phyloP scores from a whole-genome alignment of 257 asterid species.

The Oldenlandia corymbosa region DNA sequence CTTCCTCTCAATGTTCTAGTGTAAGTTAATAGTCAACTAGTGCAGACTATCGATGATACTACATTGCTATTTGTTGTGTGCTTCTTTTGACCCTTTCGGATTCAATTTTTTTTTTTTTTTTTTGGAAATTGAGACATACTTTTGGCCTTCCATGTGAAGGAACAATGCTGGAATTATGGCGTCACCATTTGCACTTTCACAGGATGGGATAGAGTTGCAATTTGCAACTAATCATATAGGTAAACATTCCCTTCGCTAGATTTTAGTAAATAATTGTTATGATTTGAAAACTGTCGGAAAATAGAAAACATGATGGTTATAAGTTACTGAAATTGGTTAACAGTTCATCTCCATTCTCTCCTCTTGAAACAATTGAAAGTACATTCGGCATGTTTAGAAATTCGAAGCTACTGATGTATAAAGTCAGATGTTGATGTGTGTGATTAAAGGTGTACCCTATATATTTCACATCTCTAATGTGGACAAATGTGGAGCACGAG shows the following conservation, averaged over 20 bases:
- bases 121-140: conserved; percentile 11
- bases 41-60: no score
- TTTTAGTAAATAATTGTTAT: background rate
- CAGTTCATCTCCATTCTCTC: background rate
- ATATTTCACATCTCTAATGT: background rate
- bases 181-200: conserved; percentile 49
- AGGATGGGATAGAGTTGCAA: conserved; percentile 66
- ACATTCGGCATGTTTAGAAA: background rate
- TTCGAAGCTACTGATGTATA: background rate
- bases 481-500: background rate
- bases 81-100: background rate
- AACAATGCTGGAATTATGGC: conserved; percentile 83
- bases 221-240: conserved; percentile 80
- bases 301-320: background rate
- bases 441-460: background rate
- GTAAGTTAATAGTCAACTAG: no score
- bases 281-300: background rate
- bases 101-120: background rate
- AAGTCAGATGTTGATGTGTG: background rate
- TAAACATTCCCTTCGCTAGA: conserved; percentile 8
- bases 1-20: conserved; percentile 54
- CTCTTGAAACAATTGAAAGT: background rate
- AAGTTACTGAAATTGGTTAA: background rate
- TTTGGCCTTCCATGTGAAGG: conserved; percentile 27
- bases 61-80: background rate